phyloP scores from a whole-genome alignment of 192 early-diverging fungal genomes.

The Thoreauomyces humboldtii region DNA sequence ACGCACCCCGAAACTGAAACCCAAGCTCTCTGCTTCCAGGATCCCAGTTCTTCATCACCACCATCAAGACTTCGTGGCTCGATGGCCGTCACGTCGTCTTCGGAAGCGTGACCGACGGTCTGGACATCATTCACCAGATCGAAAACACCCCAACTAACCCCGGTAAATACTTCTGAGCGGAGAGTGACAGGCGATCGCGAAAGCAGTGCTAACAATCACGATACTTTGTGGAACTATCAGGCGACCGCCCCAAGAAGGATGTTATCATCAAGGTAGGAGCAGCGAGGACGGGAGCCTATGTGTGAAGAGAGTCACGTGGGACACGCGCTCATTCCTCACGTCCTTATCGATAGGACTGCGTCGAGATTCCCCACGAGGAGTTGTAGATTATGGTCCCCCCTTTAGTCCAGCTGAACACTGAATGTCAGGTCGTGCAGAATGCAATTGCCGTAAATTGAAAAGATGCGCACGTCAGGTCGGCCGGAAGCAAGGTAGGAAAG shows the following conservation, averaged over 20 bases:
- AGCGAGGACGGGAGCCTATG: conserved; percentile 47
- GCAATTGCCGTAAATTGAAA: neutral
- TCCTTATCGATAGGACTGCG: neutral
- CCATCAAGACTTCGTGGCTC: conserved; percentile 51
- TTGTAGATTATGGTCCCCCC: neutral
- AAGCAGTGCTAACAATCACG: neutral
- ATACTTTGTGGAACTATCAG: neutral
- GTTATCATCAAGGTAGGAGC: conserved; percentile 49
- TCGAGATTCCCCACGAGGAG: neutral
- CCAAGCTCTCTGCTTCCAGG: too few species aligned
- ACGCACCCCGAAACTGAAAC: too few species aligned
- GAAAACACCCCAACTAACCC: conserved; percentile 41
- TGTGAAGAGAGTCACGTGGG: conserved; percentile 20
- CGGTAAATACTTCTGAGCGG: conserved; percentile 1
- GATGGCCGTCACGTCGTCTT: conserved; percentile 63
- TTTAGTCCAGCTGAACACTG: neutral
- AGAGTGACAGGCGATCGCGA: neutral
- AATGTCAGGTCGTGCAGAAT: neutral
- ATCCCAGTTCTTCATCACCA: conserved; percentile 65
- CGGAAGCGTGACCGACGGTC: conserved; percentile 54
- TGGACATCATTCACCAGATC: conserved; percentile 42
- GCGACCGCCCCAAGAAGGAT: conserved; percentile 52
- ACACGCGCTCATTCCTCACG: conserved; percentile 1
- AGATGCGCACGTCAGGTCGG: too few species aligned
- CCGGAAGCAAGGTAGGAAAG: too few species aligned